These are phyloP conservation scores for Nigrospora sphaerica DNA, from an alignment of 2,329 filamentous ascomycete genomes.

Conservation along the genomic window DNA sequence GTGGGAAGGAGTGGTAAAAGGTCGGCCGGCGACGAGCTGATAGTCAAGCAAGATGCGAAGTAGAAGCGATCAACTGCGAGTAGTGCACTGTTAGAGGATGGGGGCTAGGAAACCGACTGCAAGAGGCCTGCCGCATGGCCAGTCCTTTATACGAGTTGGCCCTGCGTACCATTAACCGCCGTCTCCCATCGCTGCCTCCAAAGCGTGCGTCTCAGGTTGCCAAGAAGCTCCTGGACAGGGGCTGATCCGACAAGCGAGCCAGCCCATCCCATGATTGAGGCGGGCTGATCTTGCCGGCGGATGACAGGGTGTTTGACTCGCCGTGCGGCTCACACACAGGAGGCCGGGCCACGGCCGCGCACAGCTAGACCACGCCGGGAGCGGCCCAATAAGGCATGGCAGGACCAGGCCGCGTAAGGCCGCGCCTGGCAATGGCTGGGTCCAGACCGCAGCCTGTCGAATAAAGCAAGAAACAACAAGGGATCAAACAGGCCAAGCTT, in stretches of 20 bases:
- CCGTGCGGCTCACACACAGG: no score
- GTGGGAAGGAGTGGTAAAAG: slow-evolving; percentile 22
- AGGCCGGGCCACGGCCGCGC: no score
- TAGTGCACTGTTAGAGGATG: slow-evolving; percentile 14
- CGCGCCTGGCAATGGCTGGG: no score
- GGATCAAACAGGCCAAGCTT: slow-evolving; percentile 2
- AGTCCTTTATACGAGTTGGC: slow-evolving; percentile 8
- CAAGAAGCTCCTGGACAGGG: no score
- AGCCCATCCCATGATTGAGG: not conserved
- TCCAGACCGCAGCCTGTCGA: not conserved
- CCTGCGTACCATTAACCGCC: no score
- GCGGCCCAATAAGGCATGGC: no score
- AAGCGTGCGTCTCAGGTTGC: no score
- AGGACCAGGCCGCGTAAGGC: no score
- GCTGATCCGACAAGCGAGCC: not conserved
- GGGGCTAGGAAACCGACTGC: slow-evolving; percentile 7
- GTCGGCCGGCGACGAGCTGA: slow-evolving; percentile 47
- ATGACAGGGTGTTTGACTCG: no score
- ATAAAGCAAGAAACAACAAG: not conserved
- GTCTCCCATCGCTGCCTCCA: no score
- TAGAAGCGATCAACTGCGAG: slow-evolving; percentile 18
- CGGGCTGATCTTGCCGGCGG: no score
- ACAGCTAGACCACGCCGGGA: no score
- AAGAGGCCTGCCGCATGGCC: slow-evolving; percentile 3
- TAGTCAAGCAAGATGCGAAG: slow-evolving; percentile 4